Percentiles rank a stretch among this genome's conserved stretches.
These are phyloP conservation scores for Tilletia walkeri DNA, from an alignment of 1,284 basidiomycete genomes.

Conservation along the genomic window DNA sequence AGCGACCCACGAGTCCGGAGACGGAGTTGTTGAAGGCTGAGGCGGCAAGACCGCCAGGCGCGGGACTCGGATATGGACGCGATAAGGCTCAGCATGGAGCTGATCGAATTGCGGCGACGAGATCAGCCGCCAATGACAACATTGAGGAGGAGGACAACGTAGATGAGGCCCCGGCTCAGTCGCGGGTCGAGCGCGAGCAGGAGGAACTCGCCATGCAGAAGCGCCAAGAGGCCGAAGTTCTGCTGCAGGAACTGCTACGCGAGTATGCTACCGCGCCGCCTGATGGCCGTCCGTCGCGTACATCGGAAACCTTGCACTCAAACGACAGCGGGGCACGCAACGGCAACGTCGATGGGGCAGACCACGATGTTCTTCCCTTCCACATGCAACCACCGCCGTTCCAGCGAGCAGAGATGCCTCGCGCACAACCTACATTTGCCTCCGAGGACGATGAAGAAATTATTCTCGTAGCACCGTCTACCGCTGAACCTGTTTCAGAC, in stretches of 20 bases:
- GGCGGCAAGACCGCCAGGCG: neutral
- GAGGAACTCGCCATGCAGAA: neutral
- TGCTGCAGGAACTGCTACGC: conserved; percentile 5
- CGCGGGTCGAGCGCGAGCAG: conserved; percentile 11
- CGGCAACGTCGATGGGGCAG: too few relatives aligned
- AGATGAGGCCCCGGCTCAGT: neutral
- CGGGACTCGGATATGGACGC: conserved; percentile 1
- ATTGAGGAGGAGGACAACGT: neutral
- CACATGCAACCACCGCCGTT: too few relatives aligned
- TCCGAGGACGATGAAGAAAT: too few relatives aligned
- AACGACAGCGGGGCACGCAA: too few relatives aligned
- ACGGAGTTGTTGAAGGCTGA: neutral
- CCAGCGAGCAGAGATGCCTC: too few relatives aligned
- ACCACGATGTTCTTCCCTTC: too few relatives aligned
- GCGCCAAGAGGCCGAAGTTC: neutral
- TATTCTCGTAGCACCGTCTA: too few relatives aligned
- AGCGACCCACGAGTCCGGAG: neutral
- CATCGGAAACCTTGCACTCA: too few relatives aligned
- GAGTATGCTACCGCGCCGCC: conserved; percentile 4
- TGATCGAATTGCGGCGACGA: neutral
- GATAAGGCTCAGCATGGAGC: neutral
- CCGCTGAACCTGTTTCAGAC: too few relatives aligned
- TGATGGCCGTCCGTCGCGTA: neutral
- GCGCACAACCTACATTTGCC: too few relatives aligned
- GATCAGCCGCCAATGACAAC: neutral